Percentiles rank a stretch among this genome's conserved stretches.
Conservation (phyloP, 2,329 filamentous ascomycete genomes). For the Colletotrichum sp. region DNA sequence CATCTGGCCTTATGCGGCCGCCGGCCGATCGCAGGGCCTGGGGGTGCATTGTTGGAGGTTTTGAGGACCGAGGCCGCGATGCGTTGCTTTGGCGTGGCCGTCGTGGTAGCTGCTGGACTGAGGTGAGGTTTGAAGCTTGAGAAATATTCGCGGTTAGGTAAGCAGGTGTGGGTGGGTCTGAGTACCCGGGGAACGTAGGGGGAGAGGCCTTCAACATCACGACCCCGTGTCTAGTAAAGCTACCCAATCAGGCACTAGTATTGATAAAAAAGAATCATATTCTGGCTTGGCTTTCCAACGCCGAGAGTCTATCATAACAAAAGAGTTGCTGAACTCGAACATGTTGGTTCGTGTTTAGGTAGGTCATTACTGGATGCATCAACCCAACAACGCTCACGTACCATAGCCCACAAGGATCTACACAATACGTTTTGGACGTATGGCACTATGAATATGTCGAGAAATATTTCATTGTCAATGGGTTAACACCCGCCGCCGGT, state of each 20-base stretch:
- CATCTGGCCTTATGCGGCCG: constrained; percentile 36
- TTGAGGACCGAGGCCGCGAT: not conserved
- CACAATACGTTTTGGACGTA: not conserved
- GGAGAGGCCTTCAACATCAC: not conserved
- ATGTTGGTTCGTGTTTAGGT: not conserved
- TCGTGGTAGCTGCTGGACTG: not conserved
- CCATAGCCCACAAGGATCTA: not conserved
- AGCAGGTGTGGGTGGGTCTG: not conserved
- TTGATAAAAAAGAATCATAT: not conserved
- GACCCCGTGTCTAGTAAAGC: not conserved
- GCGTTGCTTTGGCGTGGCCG: not conserved
- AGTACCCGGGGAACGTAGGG: not conserved
- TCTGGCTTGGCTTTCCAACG: not conserved
- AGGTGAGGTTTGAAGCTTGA: not conserved
- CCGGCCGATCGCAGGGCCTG: constrained; percentile 43
- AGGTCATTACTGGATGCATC: not conserved
- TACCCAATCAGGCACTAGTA: not conserved
- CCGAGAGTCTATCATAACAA: not conserved
- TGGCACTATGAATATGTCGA: not conserved
- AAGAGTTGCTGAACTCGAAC: not conserved
- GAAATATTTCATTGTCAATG: not conserved
- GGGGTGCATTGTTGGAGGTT: constrained; percentile 36
- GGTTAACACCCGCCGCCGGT: not conserved
- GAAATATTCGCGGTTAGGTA: constrained; percentile 19
- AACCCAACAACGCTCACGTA: not conserved